These are phyloP conservation scores for Penicillium tannophilum DNA, from an alignment of 495 filamentous ascomycete genomes.

Conservation along the genomic window DNA sequence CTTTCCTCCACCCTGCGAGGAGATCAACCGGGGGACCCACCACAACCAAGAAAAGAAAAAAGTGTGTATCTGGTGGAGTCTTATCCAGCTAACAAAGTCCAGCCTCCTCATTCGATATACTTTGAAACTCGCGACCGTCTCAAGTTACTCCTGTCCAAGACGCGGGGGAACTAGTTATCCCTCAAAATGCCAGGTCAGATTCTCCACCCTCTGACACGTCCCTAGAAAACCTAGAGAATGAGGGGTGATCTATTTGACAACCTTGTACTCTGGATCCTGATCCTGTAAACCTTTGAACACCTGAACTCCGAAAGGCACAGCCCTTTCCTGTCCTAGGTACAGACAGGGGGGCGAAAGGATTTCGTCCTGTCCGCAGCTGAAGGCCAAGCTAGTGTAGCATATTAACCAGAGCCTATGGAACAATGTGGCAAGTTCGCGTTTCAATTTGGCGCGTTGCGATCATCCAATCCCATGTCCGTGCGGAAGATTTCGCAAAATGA, in stretches of 20 bases:
- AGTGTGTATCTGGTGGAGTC: not conserved
- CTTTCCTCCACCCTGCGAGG: slow-evolving; percentile 7
- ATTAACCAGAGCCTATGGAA: slow-evolving; percentile 7
- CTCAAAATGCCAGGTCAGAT: slow-evolving; percentile 19
- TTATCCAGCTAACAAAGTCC: not conserved
- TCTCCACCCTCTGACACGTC: slow-evolving; percentile 14
- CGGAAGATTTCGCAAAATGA: slow-evolving; percentile 22
- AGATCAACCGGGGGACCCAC: slow-evolving; percentile 19
- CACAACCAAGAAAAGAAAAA: slow-evolving; percentile 3
- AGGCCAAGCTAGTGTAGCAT: slow-evolving; percentile 7
- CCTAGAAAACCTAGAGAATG: slow-evolving; percentile 6
- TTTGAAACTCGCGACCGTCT: slow-evolving; percentile 34
- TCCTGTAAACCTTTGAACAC: not conserved
- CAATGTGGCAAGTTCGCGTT: slow-evolving; percentile 26
- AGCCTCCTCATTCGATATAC: slow-evolving; percentile 15
- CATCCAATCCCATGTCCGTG: slow-evolving; percentile 7
- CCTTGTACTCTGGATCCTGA: slow-evolving; percentile 1
- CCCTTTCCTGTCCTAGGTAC: no score
- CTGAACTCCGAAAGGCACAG: not conserved
- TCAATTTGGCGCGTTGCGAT: slow-evolving; percentile 27
- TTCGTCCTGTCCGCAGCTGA: not conserved
- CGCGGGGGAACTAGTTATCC: slow-evolving; percentile 20
- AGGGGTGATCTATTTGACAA: not conserved
- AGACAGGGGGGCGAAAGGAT: not conserved
- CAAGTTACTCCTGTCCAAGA: slow-evolving; percentile 22